These are phyloP conservation scores for Aureobasidium sp. DNA, from an alignment of 2,329 filamentous ascomycete species.

Conservation along the genomic window DNA sequence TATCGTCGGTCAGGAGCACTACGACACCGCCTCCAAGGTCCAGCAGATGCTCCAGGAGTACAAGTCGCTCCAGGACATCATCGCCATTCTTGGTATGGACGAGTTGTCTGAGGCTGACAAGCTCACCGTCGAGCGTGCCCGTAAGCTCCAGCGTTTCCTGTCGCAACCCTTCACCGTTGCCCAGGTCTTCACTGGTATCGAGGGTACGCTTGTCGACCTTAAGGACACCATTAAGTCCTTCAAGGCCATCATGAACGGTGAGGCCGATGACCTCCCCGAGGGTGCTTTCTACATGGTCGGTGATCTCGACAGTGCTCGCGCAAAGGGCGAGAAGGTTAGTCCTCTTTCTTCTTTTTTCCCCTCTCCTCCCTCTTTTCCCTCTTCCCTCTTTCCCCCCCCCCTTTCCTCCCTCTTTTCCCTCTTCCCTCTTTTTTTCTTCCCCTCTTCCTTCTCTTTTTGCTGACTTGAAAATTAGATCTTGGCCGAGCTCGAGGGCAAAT, in stretches of 20 bases:
- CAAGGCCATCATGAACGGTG: constrained; percentile 92
- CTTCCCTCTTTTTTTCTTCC: too few relatives aligned
- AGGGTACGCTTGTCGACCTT: constrained; percentile 93
- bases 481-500: constrained; percentile 65
- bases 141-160: constrained; percentile 99
- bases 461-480: constrained; percentile 53
- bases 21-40: constrained; percentile 85
- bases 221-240: constrained; percentile 98
- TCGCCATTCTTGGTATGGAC: constrained; percentile 99
- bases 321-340: constrained; percentile 79
- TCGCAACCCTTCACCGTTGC: constrained; percentile 95
- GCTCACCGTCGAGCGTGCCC: constrained; percentile 99
- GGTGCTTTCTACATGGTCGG: constrained; percentile 63
- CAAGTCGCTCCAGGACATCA: constrained; percentile 99
- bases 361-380: too few relatives aligned
- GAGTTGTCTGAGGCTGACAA: constrained; percentile 98
- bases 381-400: too few relatives aligned
- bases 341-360: too few relatives aligned
- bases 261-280: constrained; percentile 93
- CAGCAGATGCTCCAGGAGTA: constrained; percentile 99
- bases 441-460: too few relatives aligned
- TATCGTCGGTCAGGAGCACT: constrained; percentile 97
- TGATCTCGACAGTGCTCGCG: constrained; percentile 82
- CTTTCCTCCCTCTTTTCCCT: too few relatives aligned
- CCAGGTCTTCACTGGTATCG: constrained; percentile 82